Base-by-base conservation (phyloP, 495 filamentous ascomycete genomes). In the Xylaria castorea region DNA sequence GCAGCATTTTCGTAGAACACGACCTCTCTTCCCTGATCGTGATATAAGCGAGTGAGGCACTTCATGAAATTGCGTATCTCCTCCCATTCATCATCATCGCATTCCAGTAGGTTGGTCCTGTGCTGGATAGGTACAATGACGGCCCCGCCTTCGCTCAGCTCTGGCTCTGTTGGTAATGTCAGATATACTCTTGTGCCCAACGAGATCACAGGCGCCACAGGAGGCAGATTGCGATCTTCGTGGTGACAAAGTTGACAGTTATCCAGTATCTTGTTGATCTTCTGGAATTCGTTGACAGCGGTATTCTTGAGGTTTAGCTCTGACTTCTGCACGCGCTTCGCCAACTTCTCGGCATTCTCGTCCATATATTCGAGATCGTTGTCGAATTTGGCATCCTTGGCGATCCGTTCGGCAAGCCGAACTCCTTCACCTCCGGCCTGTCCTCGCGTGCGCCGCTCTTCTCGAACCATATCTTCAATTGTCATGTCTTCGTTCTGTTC, bases 51-150 rank as follows among this genome's bases (percentile, higher is more conserved):
- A 2, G 91, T 98, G 40, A 99, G 88, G 77, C 89, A 92, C 83
- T 99, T 99, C 95, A 98, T 98, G 82, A 99, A 99, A 81, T 99
- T 99, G 80, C 95, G 91, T 50, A 99, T 93, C 79, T 99, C 96
- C 76, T 99, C 96, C 96, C 97, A 99, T 80, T 99, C 96, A 77
- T 98, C 97, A 78, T 98, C 97, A 78, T 98, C 97, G 78, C 97
- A 98, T 81, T 98, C 96, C 30, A 99, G 85, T 16, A 98, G 89
- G 79, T 98, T 99, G 40, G 87, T 89, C 55, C 91, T 91, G 80
- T 99, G 96, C 79, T 93, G 91, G 62, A 97, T 92, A 30, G 96
- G 96, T 12, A 95, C 91, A 75, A 98, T 97, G 44, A 93, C 89
- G 14, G 94, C 93, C 44, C 94, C 91, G 38, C 94, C 92, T 46